Base-by-base conservation (phyloP, 2,329 filamentous ascomycete species). In the Albophoma yamanashiensis region DNA sequence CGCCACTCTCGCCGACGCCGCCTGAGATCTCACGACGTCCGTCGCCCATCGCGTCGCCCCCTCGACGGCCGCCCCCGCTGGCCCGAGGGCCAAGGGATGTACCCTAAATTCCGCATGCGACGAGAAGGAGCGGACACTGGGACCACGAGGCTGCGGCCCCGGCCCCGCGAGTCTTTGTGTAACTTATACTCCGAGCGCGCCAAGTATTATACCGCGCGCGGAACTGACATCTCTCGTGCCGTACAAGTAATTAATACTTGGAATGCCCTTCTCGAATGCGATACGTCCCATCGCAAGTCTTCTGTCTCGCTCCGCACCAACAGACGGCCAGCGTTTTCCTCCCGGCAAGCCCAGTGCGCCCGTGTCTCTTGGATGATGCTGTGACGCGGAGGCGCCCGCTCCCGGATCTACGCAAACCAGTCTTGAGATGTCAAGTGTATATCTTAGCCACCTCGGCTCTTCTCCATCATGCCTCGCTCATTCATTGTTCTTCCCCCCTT, bases 21-120 rank as follows among this genome's bases (percentile, higher is more conserved):
- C 43, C 43, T 43, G 55, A 57, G 59, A 63, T 63, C 62, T 63
- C 55, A 53, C 31, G 27, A 12, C 20, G 3, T 12, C 17, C 27
- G 20, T n/a, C 25, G 27, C 47, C 27, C 47, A 52, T 34, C 2
- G 4, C n/a, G 8, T 15, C 27, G 14, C 25, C 4, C 27, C 27
- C 27, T n/a, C 15, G 47, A n/a, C 43, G 43, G 3, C 43, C 43
- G 43, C 43, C 25, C 45, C 47, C 47, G 50, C 50, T 53, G 50
- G 50, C 50, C 50, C 31, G 8, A 9, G 31, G 4, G 50, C 27
- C 6, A 53, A 22, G n/a, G n/a, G 4, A 36, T 12, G 50, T 8
- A 38, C 12, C 2, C 11, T 14, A 14, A 38, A 38, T 14, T 14
- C 12, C 14, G 27, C 11, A n/a, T 2, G 9, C 31, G n/a, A n/a